Percentiles rank a stretch among this genome's conserved stretches.
Evolutionary conservation across 306 rosid species (phyloP).

Genomic region (Cicer cuneatum): DNA sequence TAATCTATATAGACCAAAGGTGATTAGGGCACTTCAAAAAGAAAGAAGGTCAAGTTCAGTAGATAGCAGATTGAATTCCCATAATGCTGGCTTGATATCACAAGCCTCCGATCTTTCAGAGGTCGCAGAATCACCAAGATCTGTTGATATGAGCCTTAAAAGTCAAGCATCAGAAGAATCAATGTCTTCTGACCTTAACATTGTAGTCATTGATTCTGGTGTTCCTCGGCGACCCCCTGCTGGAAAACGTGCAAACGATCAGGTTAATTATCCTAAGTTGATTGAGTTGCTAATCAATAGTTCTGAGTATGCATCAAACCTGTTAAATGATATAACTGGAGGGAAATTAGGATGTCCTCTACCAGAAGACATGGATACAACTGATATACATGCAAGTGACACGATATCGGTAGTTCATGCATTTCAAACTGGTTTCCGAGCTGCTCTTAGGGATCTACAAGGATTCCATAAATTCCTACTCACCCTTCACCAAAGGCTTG

Average conservation of each 20-base stretch:
- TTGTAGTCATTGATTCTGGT: slow-evolving; percentile 91
- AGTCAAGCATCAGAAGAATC: slow-evolving; percentile 59
- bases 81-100: slow-evolving; percentile 56
- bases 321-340: slow-evolving; percentile 76
- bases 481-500: slow-evolving; percentile 90
- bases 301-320: slow-evolving; percentile 78
- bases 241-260: slow-evolving; percentile 95
- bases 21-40: slow-evolving; percentile 64
- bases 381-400: slow-evolving; percentile 54
- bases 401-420: slow-evolving; percentile 57
- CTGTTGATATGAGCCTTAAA: slow-evolving; percentile 49
- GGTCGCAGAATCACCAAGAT: slow-evolving; percentile 68
- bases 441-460: slow-evolving; percentile 86
- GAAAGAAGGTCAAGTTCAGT: slow-evolving; percentile 87
- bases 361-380: slow-evolving; percentile 48
- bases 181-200: slow-evolving; percentile 56
- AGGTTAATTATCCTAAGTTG: slow-evolving; percentile 83
- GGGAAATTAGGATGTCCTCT: slow-evolving; percentile 79
- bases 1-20: slow-evolving; percentile 69
- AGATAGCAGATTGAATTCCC: slow-evolving; percentile 63
- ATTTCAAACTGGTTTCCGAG: slow-evolving; percentile 82
- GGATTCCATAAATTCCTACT: slow-evolving; percentile 90
- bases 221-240: slow-evolving; percentile 99
- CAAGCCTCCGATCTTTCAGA: slow-evolving; percentile 77
- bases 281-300: slow-evolving; percentile 84